Percentiles rank a stretch among this genome's conserved stretches.
These are phyloP conservation scores for Phascolomyces articulosus DNA, from an alignment of 371 early-diverging fungal species.

Conservation along the genomic window DNA sequence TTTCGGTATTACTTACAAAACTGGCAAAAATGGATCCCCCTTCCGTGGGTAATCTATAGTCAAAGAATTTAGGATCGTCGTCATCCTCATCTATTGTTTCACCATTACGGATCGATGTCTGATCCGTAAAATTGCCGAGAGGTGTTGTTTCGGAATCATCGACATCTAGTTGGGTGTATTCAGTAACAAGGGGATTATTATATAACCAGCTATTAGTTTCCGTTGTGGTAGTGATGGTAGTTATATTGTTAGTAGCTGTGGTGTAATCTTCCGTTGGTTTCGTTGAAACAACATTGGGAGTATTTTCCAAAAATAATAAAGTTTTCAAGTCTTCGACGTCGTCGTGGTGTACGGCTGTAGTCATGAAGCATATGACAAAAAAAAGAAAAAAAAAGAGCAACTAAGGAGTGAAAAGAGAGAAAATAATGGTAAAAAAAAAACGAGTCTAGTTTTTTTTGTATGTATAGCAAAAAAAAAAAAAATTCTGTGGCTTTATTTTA, in stretches of 20 bases:
- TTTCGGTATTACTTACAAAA: constrained; percentile 37
- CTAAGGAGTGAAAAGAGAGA: too few species aligned
- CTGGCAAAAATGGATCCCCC: constrained; percentile 50
- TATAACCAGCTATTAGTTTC: neutral
- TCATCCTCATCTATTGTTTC: constrained; percentile 18
- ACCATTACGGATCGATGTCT: constrained; percentile 7
- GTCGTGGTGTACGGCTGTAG: constrained; percentile 1
- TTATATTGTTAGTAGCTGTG: neutral
- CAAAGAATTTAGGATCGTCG: constrained; percentile 21
- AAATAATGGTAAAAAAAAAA: too few species aligned
- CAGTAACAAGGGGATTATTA: neutral
- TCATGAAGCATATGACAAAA: constrained; percentile 2
- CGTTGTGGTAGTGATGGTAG: neutral
- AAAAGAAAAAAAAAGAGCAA: neutral
- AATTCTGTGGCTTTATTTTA: too few species aligned
- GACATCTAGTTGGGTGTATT: constrained; percentile 41
- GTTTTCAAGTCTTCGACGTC: constrained; percentile 3
- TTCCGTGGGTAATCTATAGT: constrained; percentile 40
- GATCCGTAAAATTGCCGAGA: constrained; percentile 4
- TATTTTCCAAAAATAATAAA: neutral
- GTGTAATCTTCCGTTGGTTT: neutral
- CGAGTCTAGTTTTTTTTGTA: too few species aligned
- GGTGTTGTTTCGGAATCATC: constrained; percentile 34
- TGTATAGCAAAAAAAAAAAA: too few species aligned
- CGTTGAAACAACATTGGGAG: neutral